These are phyloP conservation scores for Aphanocladium album DNA, from an alignment of 2,329 filamentous ascomycete species.

Conservation along the genomic window DNA sequence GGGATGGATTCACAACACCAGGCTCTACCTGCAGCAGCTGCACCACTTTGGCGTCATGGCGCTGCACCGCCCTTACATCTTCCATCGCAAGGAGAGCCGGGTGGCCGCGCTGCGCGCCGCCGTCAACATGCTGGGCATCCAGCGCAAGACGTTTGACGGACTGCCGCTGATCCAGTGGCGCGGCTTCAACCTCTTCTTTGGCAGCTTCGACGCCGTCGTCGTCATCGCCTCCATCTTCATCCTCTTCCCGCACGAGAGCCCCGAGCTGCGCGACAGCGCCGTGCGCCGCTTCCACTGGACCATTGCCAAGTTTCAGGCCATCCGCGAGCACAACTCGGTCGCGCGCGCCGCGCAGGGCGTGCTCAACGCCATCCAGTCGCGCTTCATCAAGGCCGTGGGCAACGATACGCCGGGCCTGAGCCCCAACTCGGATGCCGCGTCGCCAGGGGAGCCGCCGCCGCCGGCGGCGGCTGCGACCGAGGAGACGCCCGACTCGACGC, in stretches of 20 bases:
- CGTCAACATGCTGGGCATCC: slow-evolving; percentile 50
- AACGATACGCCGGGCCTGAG: slow-evolving; percentile 11
- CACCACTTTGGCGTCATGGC: slow-evolving; percentile 52
- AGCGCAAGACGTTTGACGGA: slow-evolving; percentile 44
- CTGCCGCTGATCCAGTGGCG: slow-evolving; percentile 46
- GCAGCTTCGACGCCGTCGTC: slow-evolving; percentile 60
- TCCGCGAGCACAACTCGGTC: slow-evolving; percentile 48
- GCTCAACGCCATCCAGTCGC: slow-evolving; percentile 48
- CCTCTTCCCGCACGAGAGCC: slow-evolving; percentile 52
- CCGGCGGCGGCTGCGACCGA: background rate
- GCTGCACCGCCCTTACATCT: slow-evolving; percentile 58
- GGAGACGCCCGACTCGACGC: background rate
- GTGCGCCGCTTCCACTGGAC: slow-evolving; percentile 56
- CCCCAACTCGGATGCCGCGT: background rate
- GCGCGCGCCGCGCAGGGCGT: slow-evolving; percentile 51
- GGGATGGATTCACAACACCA: slow-evolving; percentile 45
- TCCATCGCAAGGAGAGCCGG: slow-evolving; percentile 50
- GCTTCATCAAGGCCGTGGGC: slow-evolving; percentile 47
- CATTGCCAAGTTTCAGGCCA: slow-evolving; percentile 52
- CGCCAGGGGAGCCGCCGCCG: background rate
- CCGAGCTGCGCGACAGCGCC: slow-evolving; percentile 40
- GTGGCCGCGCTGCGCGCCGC: slow-evolving; percentile 51
- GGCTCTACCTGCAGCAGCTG: slow-evolving; percentile 43
- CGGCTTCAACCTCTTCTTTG: slow-evolving; percentile 54
- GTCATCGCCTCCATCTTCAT: slow-evolving; percentile 58